phyloP scores from a whole-genome alignment of 2,329 filamentous ascomycete genomes.

The Fusarium xylarioides region DNA sequence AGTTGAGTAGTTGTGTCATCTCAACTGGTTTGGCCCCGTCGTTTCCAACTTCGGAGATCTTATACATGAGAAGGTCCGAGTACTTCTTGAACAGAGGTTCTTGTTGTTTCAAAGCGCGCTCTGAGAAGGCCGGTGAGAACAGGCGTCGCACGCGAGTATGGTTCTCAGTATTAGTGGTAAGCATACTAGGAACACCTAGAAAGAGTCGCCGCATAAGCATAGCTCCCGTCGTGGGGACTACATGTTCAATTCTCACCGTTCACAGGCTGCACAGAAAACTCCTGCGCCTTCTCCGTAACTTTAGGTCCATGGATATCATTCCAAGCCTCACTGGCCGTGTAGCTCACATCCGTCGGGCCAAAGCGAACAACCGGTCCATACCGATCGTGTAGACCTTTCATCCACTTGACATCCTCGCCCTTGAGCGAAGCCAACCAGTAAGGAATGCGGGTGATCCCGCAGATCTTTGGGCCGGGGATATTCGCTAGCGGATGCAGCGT shows the following conservation, averaged over 20 bases:
- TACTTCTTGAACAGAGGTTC: constrained; percentile 16
- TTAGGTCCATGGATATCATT: constrained; percentile 15
- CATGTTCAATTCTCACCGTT: too few relatives aligned
- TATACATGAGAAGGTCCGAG: constrained; percentile 4
- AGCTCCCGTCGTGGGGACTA: too few relatives aligned
- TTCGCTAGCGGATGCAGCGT: constrained; percentile 11
- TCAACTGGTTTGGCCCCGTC: constrained; percentile 3
- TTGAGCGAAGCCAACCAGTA: neutral
- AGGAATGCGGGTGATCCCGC: constrained; percentile 6
- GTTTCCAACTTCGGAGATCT: constrained; percentile 4
- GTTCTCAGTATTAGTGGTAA: neutral
- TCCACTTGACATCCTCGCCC: constrained; percentile 13
- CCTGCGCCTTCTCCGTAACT: constrained; percentile 4
- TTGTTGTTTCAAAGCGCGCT: constrained; percentile 21
- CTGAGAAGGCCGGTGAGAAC: constrained; percentile 13
- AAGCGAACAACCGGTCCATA: constrained; percentile 25
- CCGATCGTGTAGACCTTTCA: constrained; percentile 3
- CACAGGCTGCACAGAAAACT: constrained; percentile 2
- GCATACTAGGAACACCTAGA: constrained; percentile 22
- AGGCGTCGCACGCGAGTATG: constrained; percentile 3
- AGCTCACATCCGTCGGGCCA: constrained; percentile 20
- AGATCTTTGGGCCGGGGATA: constrained; percentile 17
- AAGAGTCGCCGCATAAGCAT: too few relatives aligned
- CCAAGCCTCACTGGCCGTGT: constrained; percentile 9
- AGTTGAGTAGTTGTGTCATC: constrained; percentile 13